phyloP scores from a whole-genome alignment of 2,329 filamentous ascomycete species.

The Cladophialophora psammophila region DNA sequence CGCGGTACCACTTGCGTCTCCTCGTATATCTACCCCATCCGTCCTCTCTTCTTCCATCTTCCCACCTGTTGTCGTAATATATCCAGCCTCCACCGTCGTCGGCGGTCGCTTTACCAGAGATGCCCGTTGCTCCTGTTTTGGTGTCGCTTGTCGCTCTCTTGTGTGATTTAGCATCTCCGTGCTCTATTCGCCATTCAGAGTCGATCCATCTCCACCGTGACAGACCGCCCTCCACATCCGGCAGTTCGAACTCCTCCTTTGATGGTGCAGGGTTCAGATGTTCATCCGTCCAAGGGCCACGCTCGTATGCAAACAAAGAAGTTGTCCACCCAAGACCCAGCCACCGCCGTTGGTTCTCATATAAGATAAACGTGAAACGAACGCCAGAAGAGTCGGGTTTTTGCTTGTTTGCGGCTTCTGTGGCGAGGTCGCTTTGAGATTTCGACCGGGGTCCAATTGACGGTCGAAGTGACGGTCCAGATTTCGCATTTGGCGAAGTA shows the following conservation, averaged over 20 bases:
- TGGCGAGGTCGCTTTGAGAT: slow-evolving; percentile 54
- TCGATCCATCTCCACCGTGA: slow-evolving; percentile 82
- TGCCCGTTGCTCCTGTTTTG: slow-evolving; percentile 43
- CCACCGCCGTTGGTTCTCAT: slow-evolving; percentile 96
- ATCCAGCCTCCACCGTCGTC: slow-evolving; percentile 84
- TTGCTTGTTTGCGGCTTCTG: slow-evolving; percentile 56
- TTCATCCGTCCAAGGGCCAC: slow-evolving; percentile 93
- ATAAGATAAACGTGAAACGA: slow-evolving; percentile 94
- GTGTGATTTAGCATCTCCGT: slow-evolving; percentile 52
- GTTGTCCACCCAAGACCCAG: slow-evolving; percentile 94
- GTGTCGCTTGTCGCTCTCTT: slow-evolving; percentile 45
- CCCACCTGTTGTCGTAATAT: slow-evolving; percentile 99
- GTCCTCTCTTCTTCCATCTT: slow-evolving; percentile 84
- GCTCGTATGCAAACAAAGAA: slow-evolving; percentile 87
- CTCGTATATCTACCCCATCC: slow-evolving; percentile 95
- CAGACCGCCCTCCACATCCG: slow-evolving; percentile 69
- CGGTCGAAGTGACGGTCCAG: slow-evolving; percentile 39
- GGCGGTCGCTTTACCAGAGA: slow-evolving; percentile 46
- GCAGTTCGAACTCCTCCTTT: slow-evolving; percentile 75
- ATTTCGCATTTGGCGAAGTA: slow-evolving; percentile 46
- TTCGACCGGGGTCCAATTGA: slow-evolving; percentile 40
- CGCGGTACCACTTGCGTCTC: slow-evolving; percentile 92
- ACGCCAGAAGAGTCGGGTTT: slow-evolving; percentile 72
- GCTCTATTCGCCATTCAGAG: slow-evolving; percentile 89
- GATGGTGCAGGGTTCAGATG: slow-evolving; percentile 81